Evolutionary conservation across 31 red algal genomes (phyloP), one percentile per base, ranked within the genome.

Genomic region (Porphyra umbilicalis): DNA sequence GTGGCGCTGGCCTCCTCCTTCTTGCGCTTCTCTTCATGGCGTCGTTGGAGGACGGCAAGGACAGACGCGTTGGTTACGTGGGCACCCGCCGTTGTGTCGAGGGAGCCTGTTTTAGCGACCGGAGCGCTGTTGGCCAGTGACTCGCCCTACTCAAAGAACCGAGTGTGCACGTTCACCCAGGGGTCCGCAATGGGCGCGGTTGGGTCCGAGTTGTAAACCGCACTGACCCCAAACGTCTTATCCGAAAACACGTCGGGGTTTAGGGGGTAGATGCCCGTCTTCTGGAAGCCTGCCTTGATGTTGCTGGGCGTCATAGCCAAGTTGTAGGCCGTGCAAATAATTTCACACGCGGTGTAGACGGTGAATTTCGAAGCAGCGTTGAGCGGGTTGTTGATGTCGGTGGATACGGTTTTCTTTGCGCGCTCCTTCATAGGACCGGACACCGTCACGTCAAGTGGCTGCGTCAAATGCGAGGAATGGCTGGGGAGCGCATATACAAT

Each of bases 401-500:
- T 35, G n/a, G n/a, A n/a, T n/a, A n/a, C n/a, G n/a, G n/a, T n/a
- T n/a, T n/a, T n/a, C 18, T 86, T 79, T 18, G 86, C 15, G 16
- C n/a, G 67, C 29, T 75, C 38, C 38, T 86, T 86, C 35, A 91
- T 86, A 0, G 80, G 0, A 57, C 36, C 75, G 68, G 86, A 91
- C 37, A 81, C 36, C 39, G 85, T 39, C 16, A 67, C 34, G 44
- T 86, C 80, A 31, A 84, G 38, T 35, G 89, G 89, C 79, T 91
- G 89, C 8, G 84, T 91, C 35, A 86, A 83, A 15, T 84, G 71
- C 38, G 44, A 82, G 6, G 46, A 86, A 79, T 91, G 89, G 4
- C 75, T 32, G n/a, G 83, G 83, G 25, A 79, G 44, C 29, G 83
- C 76, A 35, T 85, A 85, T 4, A 42, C 83, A 79, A 79, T 34